Evolutionary conservation across 148 eudicot species (phyloP), one percentile per base, ranked within the genome.

Genomic region (Cornus controversa): DNA sequence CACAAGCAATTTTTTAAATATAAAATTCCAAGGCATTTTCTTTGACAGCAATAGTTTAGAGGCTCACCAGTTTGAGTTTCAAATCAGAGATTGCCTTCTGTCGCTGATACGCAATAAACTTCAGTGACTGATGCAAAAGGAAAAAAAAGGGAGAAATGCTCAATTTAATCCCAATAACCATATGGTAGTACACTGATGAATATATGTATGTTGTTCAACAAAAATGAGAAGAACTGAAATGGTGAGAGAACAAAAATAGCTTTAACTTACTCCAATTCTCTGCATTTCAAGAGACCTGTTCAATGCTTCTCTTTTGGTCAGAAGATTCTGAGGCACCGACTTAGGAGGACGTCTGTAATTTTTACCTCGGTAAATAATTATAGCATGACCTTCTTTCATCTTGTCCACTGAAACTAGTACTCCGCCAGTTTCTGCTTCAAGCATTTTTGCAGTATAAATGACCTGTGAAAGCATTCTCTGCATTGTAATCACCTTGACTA

Each of bases 371-470:
- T 96, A 93, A 67, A 96, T 70, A 23, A 92, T 88, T 34, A 96
- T 93, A 75, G 95, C 91, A 83, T 96, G 93, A 65, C 97, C 98
- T 86, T 91, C 89, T 84, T 92, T 96, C 36, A 88, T 85, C 84
- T 90, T 89, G 70, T 88, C 97, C 24, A 96, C 81, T 9, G 94
- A 89, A 64, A 96, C 90, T 76, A 96, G 69, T 76, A 86, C 31
- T 7, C 98, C 98, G n/a, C 91, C 90, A 66, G 90, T 91, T 85
- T 96, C 95, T 67, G 89, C 82, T 82, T 88, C 94, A 34, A 96
- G 91, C 70, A 69, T 70, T 79, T 80, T 89, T 62, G 99, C 97
- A 58, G 98, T 96, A 58, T 85, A 71, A 68, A 88, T 54, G n/a
- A 96, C 87, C 80, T 80, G 89, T 23, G 88, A 73, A 70, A 85